These are phyloP conservation scores for Ceratocystis smalleyi DNA, from an alignment of 2,329 filamentous ascomycete genomes.

Conservation along the genomic window DNA sequence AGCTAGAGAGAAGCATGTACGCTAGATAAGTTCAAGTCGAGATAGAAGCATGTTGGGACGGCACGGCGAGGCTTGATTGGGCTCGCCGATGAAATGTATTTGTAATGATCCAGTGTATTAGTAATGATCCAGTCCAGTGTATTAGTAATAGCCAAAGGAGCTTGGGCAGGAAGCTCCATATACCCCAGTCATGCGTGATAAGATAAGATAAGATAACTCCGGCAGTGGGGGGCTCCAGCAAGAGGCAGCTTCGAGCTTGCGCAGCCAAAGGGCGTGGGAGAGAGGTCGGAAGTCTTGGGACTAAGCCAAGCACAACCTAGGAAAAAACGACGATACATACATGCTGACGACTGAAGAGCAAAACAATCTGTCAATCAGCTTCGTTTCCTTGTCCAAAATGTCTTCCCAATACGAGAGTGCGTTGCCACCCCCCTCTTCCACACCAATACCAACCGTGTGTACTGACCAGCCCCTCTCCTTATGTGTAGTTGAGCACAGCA, in stretches of 20 bases:
- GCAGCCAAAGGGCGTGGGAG: neutral
- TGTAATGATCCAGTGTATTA: too few species aligned
- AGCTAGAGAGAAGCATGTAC: too few species aligned
- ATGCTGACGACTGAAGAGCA: neutral
- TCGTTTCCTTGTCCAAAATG: slow-evolving; percentile 26
- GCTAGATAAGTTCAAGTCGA: too few species aligned
- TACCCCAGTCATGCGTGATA: neutral
- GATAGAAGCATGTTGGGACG: too few species aligned
- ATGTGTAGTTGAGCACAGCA: slow-evolving; percentile 40
- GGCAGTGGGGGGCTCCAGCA: neutral
- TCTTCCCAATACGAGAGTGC: slow-evolving; percentile 43
- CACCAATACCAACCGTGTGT: neutral
- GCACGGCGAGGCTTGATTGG: too few species aligned
- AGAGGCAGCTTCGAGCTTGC: slow-evolving; percentile 6
- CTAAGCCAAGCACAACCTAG: neutral
- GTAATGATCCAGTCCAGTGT: too few species aligned
- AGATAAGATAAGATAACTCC: neutral
- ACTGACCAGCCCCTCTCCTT: neutral
- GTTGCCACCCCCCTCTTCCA: slow-evolving; percentile 14
- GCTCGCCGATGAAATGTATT: too few species aligned
- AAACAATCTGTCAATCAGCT: neutral
- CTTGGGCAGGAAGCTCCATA: neutral
- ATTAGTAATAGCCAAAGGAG: too few species aligned
- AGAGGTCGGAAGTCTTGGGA: neutral
- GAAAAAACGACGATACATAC: neutral